A percentile compares a stretch with the other conserved stretches of the same genome.
phyloP scores from a whole-genome alignment of 1,284 basidiomycete genomes.

The Microstroma glucosiphilum region DNA sequence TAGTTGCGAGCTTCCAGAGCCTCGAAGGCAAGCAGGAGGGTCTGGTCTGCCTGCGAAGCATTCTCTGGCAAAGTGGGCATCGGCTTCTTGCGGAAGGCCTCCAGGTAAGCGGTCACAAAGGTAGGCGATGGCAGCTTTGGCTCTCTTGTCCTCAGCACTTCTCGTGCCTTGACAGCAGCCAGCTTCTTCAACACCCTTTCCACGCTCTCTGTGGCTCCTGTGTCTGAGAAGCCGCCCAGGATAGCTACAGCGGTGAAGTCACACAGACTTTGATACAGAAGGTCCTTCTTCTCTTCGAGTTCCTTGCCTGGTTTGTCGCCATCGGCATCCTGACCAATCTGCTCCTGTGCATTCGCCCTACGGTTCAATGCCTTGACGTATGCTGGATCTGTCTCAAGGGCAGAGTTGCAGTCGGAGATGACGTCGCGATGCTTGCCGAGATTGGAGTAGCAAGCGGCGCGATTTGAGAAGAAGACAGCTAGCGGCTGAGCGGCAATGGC shows the following conservation, averaged over 20 bases:
- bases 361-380: conserved; percentile 96
- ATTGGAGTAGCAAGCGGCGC: conserved; percentile 90
- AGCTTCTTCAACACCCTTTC: conserved; percentile 87
- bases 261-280: conserved; percentile 32
- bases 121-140: conserved; percentile 80
- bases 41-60: conserved; percentile 73
- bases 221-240: conserved; percentile 83
- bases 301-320: conserved; percentile 59
- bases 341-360: conserved; percentile 77
- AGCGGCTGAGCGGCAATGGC: conserved; percentile 74
- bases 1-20: conserved; percentile 86
- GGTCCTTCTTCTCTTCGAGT: conserved; percentile 33
- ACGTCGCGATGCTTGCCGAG: conserved; percentile 75
- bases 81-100: conserved; percentile 77
- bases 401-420: conserved; percentile 83
- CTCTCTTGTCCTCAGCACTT: conserved; percentile 70
- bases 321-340: conserved; percentile 65
- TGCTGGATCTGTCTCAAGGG: conserved; percentile 72
- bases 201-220: conserved; percentile 69
- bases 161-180: conserved; percentile 65
- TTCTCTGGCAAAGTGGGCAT: conserved; percentile 70
- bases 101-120: conserved; percentile 92
- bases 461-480: conserved; percentile 93
- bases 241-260: conserved; percentile 96
- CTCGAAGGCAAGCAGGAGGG: conserved; percentile 70